Conservation (phyloP, 1,284 basidiomycete species). For the Ustilago loliicola region DNA sequence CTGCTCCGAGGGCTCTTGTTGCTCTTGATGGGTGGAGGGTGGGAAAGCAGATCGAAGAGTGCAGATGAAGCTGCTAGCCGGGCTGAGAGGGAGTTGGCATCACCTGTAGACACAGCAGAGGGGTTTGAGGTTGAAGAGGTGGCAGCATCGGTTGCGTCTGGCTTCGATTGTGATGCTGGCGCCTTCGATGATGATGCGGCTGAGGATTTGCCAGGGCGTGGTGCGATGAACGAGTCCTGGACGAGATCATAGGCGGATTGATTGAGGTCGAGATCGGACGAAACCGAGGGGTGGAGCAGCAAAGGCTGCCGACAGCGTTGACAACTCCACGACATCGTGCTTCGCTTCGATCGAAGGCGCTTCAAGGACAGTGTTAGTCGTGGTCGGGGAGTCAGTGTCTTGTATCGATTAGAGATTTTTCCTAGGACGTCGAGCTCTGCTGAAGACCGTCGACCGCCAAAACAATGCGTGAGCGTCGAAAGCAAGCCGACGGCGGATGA, state of each 20-base stretch:
- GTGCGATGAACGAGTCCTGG: constrained; percentile 45
- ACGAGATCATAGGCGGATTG: constrained; percentile 57
- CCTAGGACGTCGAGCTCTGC: too few relatives aligned
- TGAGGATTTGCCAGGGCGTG: not conserved
- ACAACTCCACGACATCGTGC: constrained; percentile 59
- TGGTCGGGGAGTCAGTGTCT: not conserved
- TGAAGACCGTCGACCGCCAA: too few relatives aligned
- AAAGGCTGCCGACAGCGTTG: constrained; percentile 59
- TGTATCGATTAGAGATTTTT: not conserved
- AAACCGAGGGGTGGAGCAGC: constrained; percentile 45
- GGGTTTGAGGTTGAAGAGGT: not conserved
- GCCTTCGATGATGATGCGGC: not conserved
- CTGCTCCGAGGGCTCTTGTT: constrained; percentile 10
- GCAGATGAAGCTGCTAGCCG: constrained; percentile 40
- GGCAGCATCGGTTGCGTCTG: not conserved
- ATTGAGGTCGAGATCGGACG: constrained; percentile 53
- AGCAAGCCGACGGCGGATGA: too few relatives aligned
- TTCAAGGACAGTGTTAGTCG: not conserved
- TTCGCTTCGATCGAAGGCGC: not conserved
- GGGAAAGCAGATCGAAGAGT: constrained; percentile 41
- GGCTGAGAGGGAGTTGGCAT: constrained; percentile 42
- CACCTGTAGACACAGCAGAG: constrained; percentile 8
- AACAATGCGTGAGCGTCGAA: too few relatives aligned
- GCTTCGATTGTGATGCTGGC: not conserved
- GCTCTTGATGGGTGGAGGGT: constrained; percentile 21